Conservation (phyloP, 768 basidiomycete genomes). For the Tephrocybe rancida region DNA sequence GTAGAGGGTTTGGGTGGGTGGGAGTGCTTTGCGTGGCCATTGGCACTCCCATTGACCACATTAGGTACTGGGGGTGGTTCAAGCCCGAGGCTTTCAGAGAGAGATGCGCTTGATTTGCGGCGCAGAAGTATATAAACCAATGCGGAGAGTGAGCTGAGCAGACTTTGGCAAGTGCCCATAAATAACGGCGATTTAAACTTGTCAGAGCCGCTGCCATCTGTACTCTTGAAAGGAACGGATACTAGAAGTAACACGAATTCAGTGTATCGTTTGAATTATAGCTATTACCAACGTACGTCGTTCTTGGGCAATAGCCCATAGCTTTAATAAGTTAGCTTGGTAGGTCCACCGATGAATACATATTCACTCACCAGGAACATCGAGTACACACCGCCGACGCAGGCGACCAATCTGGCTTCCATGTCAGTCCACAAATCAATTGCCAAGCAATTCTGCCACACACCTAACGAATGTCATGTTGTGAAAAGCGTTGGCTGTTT, state of each 20-base stretch:
- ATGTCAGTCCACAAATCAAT: not conserved
- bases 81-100: constrained; percentile 66
- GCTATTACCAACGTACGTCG: constrained; percentile 57
- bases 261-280: not conserved
- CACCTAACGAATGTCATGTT: constrained; percentile 28
- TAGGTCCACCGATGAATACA: not conserved
- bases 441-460: not conserved
- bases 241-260: constrained; percentile 42
- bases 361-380: constrained; percentile 77
- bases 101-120: constrained; percentile 51
- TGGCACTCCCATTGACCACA: constrained; percentile 4
- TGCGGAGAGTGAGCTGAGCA: constrained; percentile 75
- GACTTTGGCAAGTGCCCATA: constrained; percentile 84
- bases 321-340: constrained; percentile 36
- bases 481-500: not conserved
- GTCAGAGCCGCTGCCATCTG: constrained; percentile 60
- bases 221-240: constrained; percentile 79
- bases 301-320: constrained; percentile 96
- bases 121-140: constrained; percentile 74
- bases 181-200: constrained; percentile 88
- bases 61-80: constrained; percentile 31
- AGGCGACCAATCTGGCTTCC: constrained; percentile 63
- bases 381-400: constrained; percentile 87
- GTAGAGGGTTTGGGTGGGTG: constrained; percentile 32
- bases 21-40: constrained; percentile 31